These are phyloP conservation scores for Oehlia diaphana DNA, from an alignment of 192 early-diverging fungal species.

Conservation along the genomic window DNA sequence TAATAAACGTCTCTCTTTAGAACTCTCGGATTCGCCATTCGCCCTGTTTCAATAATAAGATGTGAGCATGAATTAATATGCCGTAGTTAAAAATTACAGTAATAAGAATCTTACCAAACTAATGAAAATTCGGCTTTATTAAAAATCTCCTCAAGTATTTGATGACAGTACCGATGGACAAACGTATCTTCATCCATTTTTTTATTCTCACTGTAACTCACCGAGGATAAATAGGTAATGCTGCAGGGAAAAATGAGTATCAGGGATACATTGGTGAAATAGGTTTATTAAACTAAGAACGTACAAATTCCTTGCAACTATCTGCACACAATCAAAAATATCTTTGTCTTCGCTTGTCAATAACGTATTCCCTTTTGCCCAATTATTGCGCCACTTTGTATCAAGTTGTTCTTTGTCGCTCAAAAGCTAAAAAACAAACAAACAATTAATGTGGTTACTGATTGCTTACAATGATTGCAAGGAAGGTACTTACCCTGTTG, in stretches of 20 bases:
- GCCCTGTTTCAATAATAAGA: not conserved
- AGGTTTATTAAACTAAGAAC: no score
- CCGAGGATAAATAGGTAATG: no score
- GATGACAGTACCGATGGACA: conserved; percentile 1
- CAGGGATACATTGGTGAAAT: no score
- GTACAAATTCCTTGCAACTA: no score
- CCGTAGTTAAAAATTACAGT: no score
- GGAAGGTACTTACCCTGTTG: no score
- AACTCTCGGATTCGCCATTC: conserved; percentile 19
- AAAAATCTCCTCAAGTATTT: not conserved
- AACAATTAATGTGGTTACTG: no score
- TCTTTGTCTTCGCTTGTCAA: conserved; percentile 6
- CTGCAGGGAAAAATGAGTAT: no score
- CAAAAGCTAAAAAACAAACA: conserved; percentile 10
- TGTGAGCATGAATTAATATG: no score
- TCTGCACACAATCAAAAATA: conserved; percentile 7
- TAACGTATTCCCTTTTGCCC: conserved; percentile 18
- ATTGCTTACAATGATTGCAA: no score
- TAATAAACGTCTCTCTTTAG: not conserved
- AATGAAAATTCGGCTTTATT: conserved; percentile 14
- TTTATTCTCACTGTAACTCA: conserved; percentile 3
- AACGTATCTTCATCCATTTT: conserved; percentile 21
- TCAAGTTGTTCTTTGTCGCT: conserved; percentile 20
- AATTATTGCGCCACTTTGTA: conserved; percentile 11
- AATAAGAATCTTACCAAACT: no score